phyloP scores from a whole-genome alignment of 208 protist genomes.

The Trypanosoma congolense region DNA sequence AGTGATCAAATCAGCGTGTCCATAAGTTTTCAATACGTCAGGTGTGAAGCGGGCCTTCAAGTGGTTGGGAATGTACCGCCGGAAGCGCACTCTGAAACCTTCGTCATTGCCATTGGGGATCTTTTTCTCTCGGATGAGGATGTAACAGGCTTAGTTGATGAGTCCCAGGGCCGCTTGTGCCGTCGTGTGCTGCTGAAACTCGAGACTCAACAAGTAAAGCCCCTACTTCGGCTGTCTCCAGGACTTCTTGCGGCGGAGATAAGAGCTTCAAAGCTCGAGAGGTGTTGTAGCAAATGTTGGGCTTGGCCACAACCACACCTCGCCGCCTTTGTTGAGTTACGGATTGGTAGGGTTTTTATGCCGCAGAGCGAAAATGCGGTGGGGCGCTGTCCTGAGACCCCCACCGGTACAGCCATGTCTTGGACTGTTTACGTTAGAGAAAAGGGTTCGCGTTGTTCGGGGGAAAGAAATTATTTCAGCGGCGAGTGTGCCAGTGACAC shows the following conservation, averaged over 20 bases:
- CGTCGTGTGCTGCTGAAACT: not conserved
- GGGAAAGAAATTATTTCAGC: not conserved
- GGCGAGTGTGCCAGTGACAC: not conserved
- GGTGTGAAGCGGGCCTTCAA: not conserved
- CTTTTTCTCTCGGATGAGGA: constrained; percentile 12
- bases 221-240: not conserved
- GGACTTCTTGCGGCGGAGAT: constrained; percentile 9
- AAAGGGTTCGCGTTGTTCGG: not conserved
- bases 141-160: not conserved
- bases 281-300: constrained; percentile 1
- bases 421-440: constrained; percentile 15
- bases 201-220: not conserved
- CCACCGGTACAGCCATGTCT: not conserved
- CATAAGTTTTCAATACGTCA: constrained; percentile 1
- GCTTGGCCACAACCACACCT: constrained; percentile 9
- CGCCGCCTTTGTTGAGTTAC: constrained; percentile 8
- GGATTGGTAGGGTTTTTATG: constrained; percentile 5
- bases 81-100: not conserved
- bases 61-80: not conserved
- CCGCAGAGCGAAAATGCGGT: not conserved
- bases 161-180: not conserved
- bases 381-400: not conserved
- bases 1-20: constrained; percentile 6
- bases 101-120: constrained; percentile 8
- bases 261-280: not conserved